A percentile compares a stretch with the other conserved stretches of the same genome.
Conservation (phyloP, 495 filamentous ascomycete genomes). For the Podospora pseudocomata region DNA sequence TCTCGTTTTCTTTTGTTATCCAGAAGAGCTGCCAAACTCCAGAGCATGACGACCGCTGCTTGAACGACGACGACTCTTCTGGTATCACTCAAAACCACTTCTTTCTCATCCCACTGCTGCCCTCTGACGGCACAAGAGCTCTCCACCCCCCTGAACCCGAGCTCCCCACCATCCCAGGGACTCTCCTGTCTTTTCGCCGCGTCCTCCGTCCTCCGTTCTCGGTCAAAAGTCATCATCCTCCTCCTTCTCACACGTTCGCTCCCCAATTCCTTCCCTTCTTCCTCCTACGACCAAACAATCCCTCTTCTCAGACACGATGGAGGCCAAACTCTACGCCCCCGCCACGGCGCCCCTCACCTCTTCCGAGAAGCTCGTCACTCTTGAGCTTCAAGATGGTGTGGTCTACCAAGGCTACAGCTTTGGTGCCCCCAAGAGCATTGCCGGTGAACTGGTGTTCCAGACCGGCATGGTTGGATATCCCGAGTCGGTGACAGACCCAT, state of each 20-base stretch:
- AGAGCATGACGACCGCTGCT: slow-evolving; percentile 11
- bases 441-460: slow-evolving; percentile 97
- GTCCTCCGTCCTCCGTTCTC: slow-evolving; percentile 1
- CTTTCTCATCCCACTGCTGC: neutral
- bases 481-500: slow-evolving; percentile 97
- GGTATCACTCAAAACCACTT: slow-evolving; percentile 8
- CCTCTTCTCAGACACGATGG: slow-evolving; percentile 33
- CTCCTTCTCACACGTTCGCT: neutral
- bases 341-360: slow-evolving; percentile 49
- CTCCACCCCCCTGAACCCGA: neutral
- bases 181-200: slow-evolving; percentile 12
- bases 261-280: slow-evolving; percentile 6
- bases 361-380: slow-evolving; percentile 57
- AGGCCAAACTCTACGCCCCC: slow-evolving; percentile 49
- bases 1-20: slow-evolving; percentile 8
- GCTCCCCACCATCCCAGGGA: slow-evolving; percentile 7
- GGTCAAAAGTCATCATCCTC: neutral
- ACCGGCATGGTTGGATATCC: slow-evolving; percentile 99
- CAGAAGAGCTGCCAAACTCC: slow-evolving; percentile 21
- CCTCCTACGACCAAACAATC: neutral
- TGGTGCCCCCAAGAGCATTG: slow-evolving; percentile 83
- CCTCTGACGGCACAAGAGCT: neutral
- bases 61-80: slow-evolving; percentile 11
- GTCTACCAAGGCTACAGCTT: slow-evolving; percentile 93
- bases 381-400: slow-evolving; percentile 87